Percentiles rank a stretch among this genome's conserved stretches.
Evolutionary conservation across 2,329 filamentous ascomycete species (phyloP).

Genomic region (Corynespora cassiicola): DNA sequence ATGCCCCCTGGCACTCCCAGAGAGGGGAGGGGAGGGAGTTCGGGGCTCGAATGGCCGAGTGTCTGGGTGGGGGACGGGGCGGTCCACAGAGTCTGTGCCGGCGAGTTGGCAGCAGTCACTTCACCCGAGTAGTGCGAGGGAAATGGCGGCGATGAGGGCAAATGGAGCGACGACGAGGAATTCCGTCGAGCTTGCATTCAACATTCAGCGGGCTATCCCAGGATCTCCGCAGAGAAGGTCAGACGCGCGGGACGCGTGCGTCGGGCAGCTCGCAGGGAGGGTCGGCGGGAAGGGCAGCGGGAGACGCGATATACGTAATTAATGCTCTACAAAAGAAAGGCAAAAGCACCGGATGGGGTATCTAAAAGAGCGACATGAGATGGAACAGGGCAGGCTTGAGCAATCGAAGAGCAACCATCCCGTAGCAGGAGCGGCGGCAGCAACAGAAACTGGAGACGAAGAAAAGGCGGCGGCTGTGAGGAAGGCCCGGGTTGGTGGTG

Average conservation of each 20-base stretch:
- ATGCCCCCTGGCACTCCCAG: constrained; percentile 38
- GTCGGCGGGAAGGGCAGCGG: constrained; percentile 21
- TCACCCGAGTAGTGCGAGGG: constrained; percentile 31
- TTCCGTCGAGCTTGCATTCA: constrained; percentile 50
- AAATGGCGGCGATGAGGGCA: constrained; percentile 44
- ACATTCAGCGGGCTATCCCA: constrained; percentile 26
- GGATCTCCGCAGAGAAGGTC: constrained; percentile 14
- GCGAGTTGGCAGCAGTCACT: constrained; percentile 32
- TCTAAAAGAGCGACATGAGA: constrained; percentile 49
- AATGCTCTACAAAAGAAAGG: constrained; percentile 46
- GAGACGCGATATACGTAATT: constrained; percentile 34
- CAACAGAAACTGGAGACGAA: constrained; percentile 26
- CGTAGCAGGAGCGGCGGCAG: constrained; percentile 34
- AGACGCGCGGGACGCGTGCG: constrained; percentile 23
- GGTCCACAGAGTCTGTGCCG: constrained; percentile 46
- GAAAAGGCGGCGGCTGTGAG: constrained; percentile 16
- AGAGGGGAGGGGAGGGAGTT: constrained; percentile 46
- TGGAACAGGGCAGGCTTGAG: constrained; percentile 33
- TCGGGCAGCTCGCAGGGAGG: constrained; percentile 15
- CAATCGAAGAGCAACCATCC: constrained; percentile 41
- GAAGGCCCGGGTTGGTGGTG: too few relatives aligned
- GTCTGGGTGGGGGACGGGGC: constrained; percentile 49
- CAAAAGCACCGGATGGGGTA: constrained; percentile 22
- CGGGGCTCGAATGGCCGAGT: constrained; percentile 49
- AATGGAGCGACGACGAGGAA: constrained; percentile 38